Base-by-base conservation (phyloP, 257 asterid species). In the Marsdenia floribunda region DNA sequence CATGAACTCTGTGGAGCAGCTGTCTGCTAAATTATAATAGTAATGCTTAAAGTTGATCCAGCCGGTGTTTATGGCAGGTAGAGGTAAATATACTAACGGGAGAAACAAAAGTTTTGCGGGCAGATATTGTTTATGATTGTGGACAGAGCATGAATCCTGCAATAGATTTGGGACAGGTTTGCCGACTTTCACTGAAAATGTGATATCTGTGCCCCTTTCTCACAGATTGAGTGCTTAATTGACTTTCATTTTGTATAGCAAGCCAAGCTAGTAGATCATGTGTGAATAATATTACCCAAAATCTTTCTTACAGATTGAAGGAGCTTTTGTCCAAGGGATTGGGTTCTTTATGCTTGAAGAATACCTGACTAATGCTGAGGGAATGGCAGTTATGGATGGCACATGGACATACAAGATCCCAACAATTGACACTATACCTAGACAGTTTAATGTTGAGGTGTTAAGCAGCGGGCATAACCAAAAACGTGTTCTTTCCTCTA, bases 291-390 rank as follows among this genome's bases (percentile, higher is more conserved):
- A 33, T 57, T 59, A 64, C 37, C 16, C 16, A 38, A 52, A 58
- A 33, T 19, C 3, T 5, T 37, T 61, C 44, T 54, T 47, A 44
- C 86, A 92, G 96, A 90, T 89, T 76, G 97, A 92, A 85, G 98
- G 97, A 44, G 92, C 98, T 66, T 92, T 88, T 40, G 91, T 92
- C 16, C 96, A 90, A 86, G 98, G 98, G 40, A 73, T 92, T 6
- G 97, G 98, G 53, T 89, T 92, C 79, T 90, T 92, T 82, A 90
- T 90, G 96, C 88, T 76, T 16, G 96, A 92, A 89, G 98, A 92
- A 75, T 92, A 87, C 84, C 76, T 79, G 33, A 82, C 79, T 4
- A 84, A 92, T 58, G 44, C 75, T 12, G 85, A 92, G 24, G 98
- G 96, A 78, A 61, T 82, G 70, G 77, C 83, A 75, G 71, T 81